phyloP scores from a whole-genome alignment of 2,329 filamentous ascomycete genomes.

The Ascochyta pisi region DNA sequence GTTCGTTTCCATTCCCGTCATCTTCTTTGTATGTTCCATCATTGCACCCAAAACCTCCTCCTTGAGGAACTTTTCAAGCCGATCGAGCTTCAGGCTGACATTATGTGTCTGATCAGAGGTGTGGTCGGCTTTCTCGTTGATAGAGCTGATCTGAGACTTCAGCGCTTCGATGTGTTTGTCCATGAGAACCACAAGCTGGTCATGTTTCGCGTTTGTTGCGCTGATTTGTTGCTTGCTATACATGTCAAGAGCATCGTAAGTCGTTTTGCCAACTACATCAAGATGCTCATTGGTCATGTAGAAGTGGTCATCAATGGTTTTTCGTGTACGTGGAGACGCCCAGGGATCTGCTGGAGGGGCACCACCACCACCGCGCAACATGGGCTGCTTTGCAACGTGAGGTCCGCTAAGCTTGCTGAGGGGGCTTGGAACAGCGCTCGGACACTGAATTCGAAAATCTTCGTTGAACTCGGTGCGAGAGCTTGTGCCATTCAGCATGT shows the following conservation, averaged over 20 bases:
- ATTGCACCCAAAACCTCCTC: slow-evolving; percentile 33
- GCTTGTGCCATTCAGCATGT: slow-evolving; percentile 35
- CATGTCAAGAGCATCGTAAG: slow-evolving; percentile 32
- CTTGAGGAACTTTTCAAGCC: slow-evolving; percentile 36
- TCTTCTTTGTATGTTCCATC: slow-evolving; percentile 35
- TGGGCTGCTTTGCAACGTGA: slow-evolving; percentile 7
- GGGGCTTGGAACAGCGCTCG: slow-evolving; percentile 44
- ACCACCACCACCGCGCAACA: background rate
- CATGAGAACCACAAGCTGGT: slow-evolving; percentile 26
- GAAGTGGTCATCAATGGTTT: slow-evolving; percentile 41
- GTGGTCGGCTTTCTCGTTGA: slow-evolving; percentile 33
- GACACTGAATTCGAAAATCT: slow-evolving; percentile 29
- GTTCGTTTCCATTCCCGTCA: slow-evolving; percentile 26
- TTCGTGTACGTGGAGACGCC: slow-evolving; percentile 14
- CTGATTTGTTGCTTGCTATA: slow-evolving; percentile 22
- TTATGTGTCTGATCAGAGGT: slow-evolving; percentile 26
- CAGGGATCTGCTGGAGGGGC: slow-evolving; percentile 1
- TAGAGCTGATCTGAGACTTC: slow-evolving; percentile 31
- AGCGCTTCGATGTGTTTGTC: slow-evolving; percentile 35
- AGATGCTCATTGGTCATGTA: slow-evolving; percentile 47
- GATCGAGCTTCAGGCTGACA: slow-evolving; percentile 34
- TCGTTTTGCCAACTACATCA: slow-evolving; percentile 39
- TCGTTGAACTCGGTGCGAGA: slow-evolving; percentile 24
- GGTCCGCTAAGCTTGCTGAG: slow-evolving; percentile 27
- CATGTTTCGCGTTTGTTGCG: slow-evolving; percentile 24